Conservation (phyloP, 345 rosid species). For the Laguncularia racemosa region DNA sequence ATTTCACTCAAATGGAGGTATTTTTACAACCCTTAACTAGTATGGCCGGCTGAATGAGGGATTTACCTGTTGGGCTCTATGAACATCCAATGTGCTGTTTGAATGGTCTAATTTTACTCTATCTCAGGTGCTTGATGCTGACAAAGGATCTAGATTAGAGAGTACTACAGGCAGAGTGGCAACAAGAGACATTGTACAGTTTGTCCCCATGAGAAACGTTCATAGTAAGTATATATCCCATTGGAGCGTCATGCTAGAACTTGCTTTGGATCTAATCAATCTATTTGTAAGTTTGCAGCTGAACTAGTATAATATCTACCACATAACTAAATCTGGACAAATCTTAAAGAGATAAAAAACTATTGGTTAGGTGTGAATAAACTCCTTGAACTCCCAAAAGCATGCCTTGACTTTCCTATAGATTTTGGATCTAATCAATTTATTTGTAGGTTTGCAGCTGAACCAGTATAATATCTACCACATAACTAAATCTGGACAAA, state of each 20-base stretch:
- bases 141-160: constrained; percentile 61
- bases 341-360: too few relatives aligned
- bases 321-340: too few relatives aligned
- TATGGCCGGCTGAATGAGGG: not conserved
- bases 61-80: too few relatives aligned
- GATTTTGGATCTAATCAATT: not conserved
- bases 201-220: constrained; percentile 74
- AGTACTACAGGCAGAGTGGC: constrained; percentile 72
- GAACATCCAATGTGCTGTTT: not conserved
- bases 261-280: not conserved
- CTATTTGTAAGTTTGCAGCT: not conserved
- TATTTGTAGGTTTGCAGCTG: not conserved
- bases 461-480: too few relatives aligned
- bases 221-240: constrained; percentile 38
- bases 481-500: too few relatives aligned
- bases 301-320: too few relatives aligned
- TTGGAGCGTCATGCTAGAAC: not conserved
- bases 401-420: too few relatives aligned
- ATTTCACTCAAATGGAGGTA: constrained; percentile 91
- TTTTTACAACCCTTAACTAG: not conserved
- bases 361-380: too few relatives aligned
- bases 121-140: constrained; percentile 74
- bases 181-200: constrained; percentile 83
- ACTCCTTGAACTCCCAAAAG: too few relatives aligned
- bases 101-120: not conserved